A percentile compares a stretch with the other conserved stretches of the same genome.
These are phyloP conservation scores for Cladosporium sp. DNA, from an alignment of 2,329 filamentous ascomycete genomes.

Conservation along the genomic window DNA sequence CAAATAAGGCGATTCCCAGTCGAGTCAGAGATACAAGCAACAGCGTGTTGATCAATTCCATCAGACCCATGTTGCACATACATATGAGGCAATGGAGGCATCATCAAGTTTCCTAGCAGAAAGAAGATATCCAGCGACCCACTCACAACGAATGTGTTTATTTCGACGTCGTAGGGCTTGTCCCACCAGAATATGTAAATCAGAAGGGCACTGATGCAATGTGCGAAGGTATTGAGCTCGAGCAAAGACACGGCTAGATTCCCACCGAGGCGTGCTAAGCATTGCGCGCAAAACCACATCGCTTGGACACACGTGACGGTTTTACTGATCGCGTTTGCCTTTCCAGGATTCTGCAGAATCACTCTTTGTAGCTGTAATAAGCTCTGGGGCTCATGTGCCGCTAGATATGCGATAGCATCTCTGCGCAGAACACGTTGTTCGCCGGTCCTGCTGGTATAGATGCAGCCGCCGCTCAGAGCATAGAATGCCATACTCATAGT, in stretches of 20 bases:
- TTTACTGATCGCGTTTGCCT: constrained; percentile 26
- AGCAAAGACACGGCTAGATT: constrained; percentile 26
- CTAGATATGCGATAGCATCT: background rate
- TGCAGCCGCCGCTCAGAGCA: background rate
- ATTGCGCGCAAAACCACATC: constrained; percentile 29
- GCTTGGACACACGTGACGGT: constrained; percentile 25
- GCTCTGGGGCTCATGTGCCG: background rate
- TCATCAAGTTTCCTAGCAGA: too few species aligned
- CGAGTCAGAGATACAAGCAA: background rate
- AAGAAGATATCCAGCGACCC: background rate
- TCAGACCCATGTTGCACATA: background rate
- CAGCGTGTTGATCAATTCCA: background rate
- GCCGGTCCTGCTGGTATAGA: background rate
- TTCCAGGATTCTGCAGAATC: constrained; percentile 16
- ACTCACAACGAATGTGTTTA: background rate
- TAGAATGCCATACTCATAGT: constrained; percentile 6
- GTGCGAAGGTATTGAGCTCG: constrained; percentile 30
- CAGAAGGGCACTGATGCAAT: constrained; percentile 28
- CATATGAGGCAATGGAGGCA: too few species aligned
- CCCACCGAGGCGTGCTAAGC: constrained; percentile 23
- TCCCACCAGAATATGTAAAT: background rate
- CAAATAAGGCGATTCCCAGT: background rate
- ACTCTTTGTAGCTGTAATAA: background rate
- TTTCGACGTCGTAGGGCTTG: background rate
- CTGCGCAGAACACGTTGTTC: background rate